These are phyloP conservation scores for Solanum ahanhuiri DNA, from an alignment of 257 asterid species.

Conservation along the genomic window DNA sequence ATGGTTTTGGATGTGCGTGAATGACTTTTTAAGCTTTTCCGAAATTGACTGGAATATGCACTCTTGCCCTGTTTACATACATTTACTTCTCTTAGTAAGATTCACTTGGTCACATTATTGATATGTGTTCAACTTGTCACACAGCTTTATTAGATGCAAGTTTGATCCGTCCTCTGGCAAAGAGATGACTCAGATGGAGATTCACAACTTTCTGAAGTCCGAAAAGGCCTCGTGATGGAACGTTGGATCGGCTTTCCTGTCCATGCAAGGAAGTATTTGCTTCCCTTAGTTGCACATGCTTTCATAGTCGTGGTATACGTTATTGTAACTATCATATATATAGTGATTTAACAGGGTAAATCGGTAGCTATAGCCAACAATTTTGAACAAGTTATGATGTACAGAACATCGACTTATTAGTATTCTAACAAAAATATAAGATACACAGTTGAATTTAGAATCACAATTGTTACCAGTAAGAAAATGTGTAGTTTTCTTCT, in stretches of 20 bases:
- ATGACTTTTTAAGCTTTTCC: neutral
- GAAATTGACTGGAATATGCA: neutral
- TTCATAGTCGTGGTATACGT: neutral
- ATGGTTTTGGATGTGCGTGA: neutral
- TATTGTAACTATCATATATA: neutral
- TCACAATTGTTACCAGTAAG: neutral
- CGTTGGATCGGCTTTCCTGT: neutral
- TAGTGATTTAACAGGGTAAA: neutral
- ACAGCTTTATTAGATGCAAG: constrained; percentile 77
- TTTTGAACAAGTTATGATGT: neutral
- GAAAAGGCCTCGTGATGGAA: constrained; percentile 8
- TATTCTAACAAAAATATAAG: neutral
- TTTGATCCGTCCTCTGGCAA: constrained; percentile 77
- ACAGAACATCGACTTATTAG: neutral
- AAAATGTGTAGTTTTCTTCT: neutral
- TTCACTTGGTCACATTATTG: neutral
- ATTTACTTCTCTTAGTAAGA: neutral
- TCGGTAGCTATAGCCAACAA: neutral
- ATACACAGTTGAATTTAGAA: neutral
- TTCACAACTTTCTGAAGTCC: constrained; percentile 48
- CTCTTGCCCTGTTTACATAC: neutral
- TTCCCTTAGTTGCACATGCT: neutral
- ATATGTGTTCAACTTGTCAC: neutral
- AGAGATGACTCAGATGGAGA: constrained; percentile 74
- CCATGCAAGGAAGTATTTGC: neutral